These are phyloP conservation scores for Acacia acuminata DNA, from an alignment of 306 rosid species.

Conservation along the genomic window DNA sequence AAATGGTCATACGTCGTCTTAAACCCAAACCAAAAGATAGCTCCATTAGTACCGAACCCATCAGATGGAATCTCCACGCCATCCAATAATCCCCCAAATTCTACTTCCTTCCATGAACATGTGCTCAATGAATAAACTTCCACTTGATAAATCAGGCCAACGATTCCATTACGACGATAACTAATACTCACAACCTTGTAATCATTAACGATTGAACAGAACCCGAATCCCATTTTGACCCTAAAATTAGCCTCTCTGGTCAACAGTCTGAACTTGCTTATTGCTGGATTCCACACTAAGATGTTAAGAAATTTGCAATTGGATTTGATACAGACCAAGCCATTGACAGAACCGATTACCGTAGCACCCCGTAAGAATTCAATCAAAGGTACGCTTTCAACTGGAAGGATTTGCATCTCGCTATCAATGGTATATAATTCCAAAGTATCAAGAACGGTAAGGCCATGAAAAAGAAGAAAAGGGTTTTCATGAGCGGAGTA, in stretches of 20 bases:
- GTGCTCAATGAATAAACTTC: not conserved
- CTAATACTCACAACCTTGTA: not conserved
- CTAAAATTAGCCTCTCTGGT: too few species aligned
- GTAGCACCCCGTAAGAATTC: not conserved
- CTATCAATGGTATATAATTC: not conserved
- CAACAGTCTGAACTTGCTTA: not conserved
- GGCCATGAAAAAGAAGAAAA: not conserved
- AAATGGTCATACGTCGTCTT: too few species aligned
- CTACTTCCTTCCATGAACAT: not conserved
- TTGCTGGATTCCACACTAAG: not conserved
- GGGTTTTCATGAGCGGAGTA: not conserved
- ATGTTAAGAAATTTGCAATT: too few species aligned
- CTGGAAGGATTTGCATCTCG: not conserved
- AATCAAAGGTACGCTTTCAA: not conserved
- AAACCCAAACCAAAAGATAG: not conserved
- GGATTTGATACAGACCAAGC: not conserved
- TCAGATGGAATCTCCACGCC: not conserved
- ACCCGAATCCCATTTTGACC: not conserved
- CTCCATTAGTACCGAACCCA: not conserved
- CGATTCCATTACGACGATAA: rapidly evolving
- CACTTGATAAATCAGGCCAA: not conserved
- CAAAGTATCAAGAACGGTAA: not conserved
- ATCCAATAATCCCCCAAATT: not conserved
- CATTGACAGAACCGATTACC: not conserved
- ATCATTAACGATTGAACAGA: not conserved